phyloP scores from a whole-genome alignment of 306 rosid species.

The Mimosa bimucronata region DNA sequence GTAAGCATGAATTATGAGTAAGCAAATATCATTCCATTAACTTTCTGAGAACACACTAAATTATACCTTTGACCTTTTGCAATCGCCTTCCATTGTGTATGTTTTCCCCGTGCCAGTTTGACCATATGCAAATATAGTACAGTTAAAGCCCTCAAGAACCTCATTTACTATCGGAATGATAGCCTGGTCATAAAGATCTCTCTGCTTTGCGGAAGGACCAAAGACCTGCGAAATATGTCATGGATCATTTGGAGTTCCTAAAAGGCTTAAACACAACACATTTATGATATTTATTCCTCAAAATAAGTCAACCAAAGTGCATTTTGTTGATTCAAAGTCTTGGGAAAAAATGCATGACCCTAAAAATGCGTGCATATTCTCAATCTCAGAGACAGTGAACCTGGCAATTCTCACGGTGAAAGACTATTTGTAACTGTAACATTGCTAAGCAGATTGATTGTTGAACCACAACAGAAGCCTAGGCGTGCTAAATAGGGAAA shows the following conservation, averaged over 20 bases:
- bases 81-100: constrained; percentile 79
- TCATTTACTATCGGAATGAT: constrained; percentile 72
- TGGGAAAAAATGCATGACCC: not conserved
- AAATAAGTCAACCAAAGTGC: not conserved
- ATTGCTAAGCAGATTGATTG: not conserved
- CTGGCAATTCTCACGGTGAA: not conserved
- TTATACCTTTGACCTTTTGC: constrained; percentile 70
- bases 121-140: constrained; percentile 77
- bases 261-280: not conserved
- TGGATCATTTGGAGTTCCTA: not conserved
- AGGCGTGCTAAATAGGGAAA: not conserved
- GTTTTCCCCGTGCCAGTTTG: constrained; percentile 84
- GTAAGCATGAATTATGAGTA: not conserved
- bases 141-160: constrained; percentile 74
- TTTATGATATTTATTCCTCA: not conserved
- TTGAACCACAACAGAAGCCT: not conserved
- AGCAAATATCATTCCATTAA: not conserved
- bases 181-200: constrained; percentile 74
- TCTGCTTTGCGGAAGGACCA: constrained; percentile 74
- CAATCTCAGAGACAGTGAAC: not conserved
- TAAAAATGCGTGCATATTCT: not conserved
- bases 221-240: constrained; percentile 50
- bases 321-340: not conserved
- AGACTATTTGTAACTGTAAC: not conserved
- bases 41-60: not conserved